Percentiles rank a stretch among this genome's conserved stretches.
Conservation (phyloP, 768 basidiomycete species). For the Termitomyces bulborhizus region DNA sequence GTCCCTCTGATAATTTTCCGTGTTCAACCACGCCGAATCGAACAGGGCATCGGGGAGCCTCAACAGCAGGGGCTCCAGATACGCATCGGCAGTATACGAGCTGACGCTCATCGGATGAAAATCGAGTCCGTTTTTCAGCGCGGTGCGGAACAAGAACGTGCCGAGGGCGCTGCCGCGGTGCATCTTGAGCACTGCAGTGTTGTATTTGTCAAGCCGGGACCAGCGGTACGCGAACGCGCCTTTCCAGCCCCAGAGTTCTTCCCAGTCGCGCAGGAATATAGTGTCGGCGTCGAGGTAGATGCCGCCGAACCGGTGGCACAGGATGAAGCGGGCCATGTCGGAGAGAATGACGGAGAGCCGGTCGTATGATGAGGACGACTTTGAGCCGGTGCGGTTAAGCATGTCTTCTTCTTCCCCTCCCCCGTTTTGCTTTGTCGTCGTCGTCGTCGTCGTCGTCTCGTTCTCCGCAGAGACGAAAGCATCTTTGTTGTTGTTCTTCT, state of each 20-base stretch:
- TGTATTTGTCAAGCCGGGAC: slow-evolving; percentile 89
- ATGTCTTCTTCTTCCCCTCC: slow-evolving; percentile 36
- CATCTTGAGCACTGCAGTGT: slow-evolving; percentile 88
- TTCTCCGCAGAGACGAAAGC: slow-evolving; percentile 5
- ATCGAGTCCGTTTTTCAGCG: slow-evolving; percentile 84
- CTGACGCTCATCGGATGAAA: slow-evolving; percentile 95
- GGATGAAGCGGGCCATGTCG: slow-evolving; percentile 94
- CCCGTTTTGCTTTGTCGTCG: no score
- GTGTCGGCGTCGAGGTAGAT: slow-evolving; percentile 95
- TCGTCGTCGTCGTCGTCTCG: no score
- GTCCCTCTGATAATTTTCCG: slow-evolving; percentile 83
- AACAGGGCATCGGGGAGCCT: slow-evolving; percentile 89
- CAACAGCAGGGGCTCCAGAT: slow-evolving; percentile 68
- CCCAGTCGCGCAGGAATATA: slow-evolving; percentile 90
- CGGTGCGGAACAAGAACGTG: slow-evolving; percentile 87
- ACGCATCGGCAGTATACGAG: slow-evolving; percentile 77
- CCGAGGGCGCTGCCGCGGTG: slow-evolving; percentile 86
- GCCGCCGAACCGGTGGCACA: slow-evolving; percentile 91
- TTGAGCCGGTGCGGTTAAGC: slow-evolving; percentile 79
- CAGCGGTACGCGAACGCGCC: slow-evolving; percentile 95
- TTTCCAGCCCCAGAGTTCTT: slow-evolving; percentile 93
- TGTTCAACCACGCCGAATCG: slow-evolving; percentile 92
- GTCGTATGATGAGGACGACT: slow-evolving; percentile 84
- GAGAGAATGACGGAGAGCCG: slow-evolving; percentile 87
- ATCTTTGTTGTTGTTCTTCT: slow-evolving; percentile 9